Base-by-base conservation (phyloP, 306 rosid species). In the Psophocarpus tetragonolobus region DNA sequence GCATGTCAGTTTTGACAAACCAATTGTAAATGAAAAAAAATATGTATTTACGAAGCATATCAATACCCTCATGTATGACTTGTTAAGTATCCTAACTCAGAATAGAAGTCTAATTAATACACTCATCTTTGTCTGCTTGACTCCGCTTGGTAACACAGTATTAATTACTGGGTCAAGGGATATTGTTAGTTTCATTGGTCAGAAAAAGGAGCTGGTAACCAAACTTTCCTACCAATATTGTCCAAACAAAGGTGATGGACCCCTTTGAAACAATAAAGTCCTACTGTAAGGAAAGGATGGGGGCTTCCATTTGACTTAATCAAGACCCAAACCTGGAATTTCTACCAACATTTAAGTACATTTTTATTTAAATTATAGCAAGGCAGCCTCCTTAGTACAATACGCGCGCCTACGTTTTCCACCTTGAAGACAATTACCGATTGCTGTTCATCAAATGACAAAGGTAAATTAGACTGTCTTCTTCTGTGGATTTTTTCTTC, bases 131-230 rank as follows among this genome's bases (percentile, higher is more conserved):
- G 10, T 35, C 21, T 68, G 61, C 39, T 65, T 50, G 63, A 12
- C 39, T 45, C 10, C 33, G 71, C 62, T 41, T 62, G 73, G 75
- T 72, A 78, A 80, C n/a, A n/a, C n/a, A n/a, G n/a, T 84, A 76
- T 66, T 33, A 72, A 30, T 32, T 45, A 42, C 58, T 62, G 68
- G 35, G 87, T 81, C 86, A 81, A 87, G 35, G 45, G 4, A 57
- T 57, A 23, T 8, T 21, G 6, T 78, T 65, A 67, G 38, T 58
- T 72, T 78, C 47, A 89, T 88, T 84, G 92, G 96, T 89, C 87
- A 82, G 85, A 73, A 80, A 87, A 90, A 61, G 96, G 92, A 87
- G 95, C 92, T 76, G 91, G 93, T 89, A 84, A 88, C 97, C 97
- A 89, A 93, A 91, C 93, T 89, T 89, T 88, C 81, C 88, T 94